These are phyloP conservation scores for Austroboletus olivaceoglutinosus DNA, from an alignment of 1,284 basidiomycete species.

Conservation along the genomic window DNA sequence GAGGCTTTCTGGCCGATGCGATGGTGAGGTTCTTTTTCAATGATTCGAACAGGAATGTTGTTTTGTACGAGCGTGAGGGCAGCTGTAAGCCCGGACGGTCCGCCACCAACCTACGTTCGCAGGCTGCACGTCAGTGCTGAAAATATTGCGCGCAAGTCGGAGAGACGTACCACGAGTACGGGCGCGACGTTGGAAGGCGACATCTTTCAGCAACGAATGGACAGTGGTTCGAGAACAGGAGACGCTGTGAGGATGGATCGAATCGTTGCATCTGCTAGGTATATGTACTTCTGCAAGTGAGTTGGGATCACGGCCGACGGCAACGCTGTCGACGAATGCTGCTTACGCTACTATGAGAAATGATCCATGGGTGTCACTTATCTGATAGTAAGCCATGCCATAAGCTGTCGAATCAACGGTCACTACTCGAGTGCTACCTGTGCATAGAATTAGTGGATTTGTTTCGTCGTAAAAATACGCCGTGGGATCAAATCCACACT, in stretches of 20 bases:
- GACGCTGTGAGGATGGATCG: too few species aligned
- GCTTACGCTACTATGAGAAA: too few species aligned
- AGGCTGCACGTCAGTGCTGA: background rate
- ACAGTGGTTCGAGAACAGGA: background rate
- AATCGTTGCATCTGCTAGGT: too few species aligned
- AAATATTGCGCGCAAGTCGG: background rate
- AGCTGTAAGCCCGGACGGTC: constrained; percentile 47
- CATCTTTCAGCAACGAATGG: constrained; percentile 5
- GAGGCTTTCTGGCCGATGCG: constrained; percentile 27
- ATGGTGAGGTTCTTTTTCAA: constrained; percentile 31
- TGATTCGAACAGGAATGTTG: constrained; percentile 39
- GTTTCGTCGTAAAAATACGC: background rate
- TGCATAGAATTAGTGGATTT: background rate
- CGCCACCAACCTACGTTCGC: constrained; percentile 43
- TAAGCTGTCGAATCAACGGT: background rate
- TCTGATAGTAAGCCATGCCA: background rate
- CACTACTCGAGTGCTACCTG: too few species aligned
- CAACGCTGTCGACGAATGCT: too few species aligned
- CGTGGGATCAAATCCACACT: background rate
- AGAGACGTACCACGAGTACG: constrained; percentile 21
- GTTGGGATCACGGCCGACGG: too few species aligned
- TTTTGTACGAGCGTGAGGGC: constrained; percentile 45
- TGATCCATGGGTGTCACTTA: too few species aligned
- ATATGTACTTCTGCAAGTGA: too few species aligned
- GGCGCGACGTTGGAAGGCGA: constrained; percentile 6